phyloP scores from a whole-genome alignment of 2,329 filamentous ascomycete species.

The Raffaelea arxii region DNA sequence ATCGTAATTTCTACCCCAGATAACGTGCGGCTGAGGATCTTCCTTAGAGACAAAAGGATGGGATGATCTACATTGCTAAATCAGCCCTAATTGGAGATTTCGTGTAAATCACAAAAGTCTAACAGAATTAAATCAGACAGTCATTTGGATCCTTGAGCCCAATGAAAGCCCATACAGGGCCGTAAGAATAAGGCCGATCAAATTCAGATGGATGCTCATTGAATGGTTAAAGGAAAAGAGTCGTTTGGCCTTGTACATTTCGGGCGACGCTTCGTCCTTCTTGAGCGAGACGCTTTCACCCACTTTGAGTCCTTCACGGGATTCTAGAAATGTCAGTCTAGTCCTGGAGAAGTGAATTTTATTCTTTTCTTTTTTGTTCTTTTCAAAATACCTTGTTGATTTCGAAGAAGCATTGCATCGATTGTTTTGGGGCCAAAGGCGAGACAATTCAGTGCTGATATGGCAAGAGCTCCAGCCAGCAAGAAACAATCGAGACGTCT shows the following conservation, averaged over 20 bases:
- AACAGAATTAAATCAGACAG: too few species aligned
- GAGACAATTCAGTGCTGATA: neutral
- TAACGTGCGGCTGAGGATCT: too few species aligned
- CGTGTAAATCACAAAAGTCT: too few species aligned
- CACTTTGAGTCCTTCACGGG: neutral
- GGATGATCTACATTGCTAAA: too few species aligned
- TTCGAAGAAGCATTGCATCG: neutral
- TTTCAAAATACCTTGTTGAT: too few species aligned
- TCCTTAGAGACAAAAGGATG: too few species aligned
- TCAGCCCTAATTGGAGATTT: too few species aligned
- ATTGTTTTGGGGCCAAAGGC: neutral
- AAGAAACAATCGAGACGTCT: neutral
- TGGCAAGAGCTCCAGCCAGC: neutral
- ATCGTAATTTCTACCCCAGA: too few species aligned
- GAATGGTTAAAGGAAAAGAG: neutral
- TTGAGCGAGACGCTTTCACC: neutral
- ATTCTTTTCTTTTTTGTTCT: too few species aligned
- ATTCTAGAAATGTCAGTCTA: too few species aligned
- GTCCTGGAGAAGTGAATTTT: too few species aligned
- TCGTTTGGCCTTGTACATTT: conserved; percentile 4
- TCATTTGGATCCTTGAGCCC: neutral
- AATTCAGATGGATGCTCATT: conserved; percentile 4
- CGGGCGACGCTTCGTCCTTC: neutral
- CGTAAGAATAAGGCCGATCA: neutral
- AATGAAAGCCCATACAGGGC: neutral